A percentile compares a stretch with the other conserved stretches of the same genome.
Conservation (phyloP, 371 early-diverging fungal genomes). For the Apophysomyces variabilis region DNA sequence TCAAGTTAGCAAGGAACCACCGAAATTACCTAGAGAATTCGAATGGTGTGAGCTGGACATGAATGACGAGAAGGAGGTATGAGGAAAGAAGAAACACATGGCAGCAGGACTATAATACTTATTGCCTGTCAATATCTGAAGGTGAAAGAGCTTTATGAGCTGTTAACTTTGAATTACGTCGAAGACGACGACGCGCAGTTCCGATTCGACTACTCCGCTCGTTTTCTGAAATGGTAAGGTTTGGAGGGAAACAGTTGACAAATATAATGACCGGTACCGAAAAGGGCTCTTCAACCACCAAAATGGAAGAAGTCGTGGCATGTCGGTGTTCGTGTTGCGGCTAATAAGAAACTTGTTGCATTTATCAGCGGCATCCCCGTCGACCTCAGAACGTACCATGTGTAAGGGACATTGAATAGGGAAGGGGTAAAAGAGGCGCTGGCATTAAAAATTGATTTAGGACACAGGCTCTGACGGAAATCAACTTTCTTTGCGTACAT, state of each 20-base stretch:
- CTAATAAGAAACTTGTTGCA: constrained; percentile 87
- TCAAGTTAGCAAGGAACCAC: constrained; percentile 84
- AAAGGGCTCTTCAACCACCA: constrained; percentile 92
- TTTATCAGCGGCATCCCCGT: constrained; percentile 95
- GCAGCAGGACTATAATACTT: not conserved
- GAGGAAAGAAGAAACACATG: not conserved
- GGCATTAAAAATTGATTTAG: constrained; percentile 17
- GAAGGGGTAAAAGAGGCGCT: no score
- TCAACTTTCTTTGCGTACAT: constrained; percentile 99
- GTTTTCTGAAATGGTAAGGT: constrained; percentile 86
- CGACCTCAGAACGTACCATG: constrained; percentile 69
- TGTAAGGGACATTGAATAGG: constrained; percentile 50
- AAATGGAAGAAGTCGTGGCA: constrained; percentile 89
- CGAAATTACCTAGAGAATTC: constrained; percentile 85
- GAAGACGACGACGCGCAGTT: constrained; percentile 96
- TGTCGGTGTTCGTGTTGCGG: constrained; percentile 88
- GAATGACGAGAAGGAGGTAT: constrained; percentile 74
- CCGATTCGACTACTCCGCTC: constrained; percentile 93
- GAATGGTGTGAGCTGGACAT: constrained; percentile 89
- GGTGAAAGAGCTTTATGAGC: constrained; percentile 75
- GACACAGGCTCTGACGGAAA: constrained; percentile 80
- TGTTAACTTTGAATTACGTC: constrained; percentile 92
- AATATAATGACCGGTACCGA: not conserved
- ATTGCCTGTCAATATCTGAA: not conserved
- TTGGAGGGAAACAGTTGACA: not conserved